Conservation (phyloP, 331 rosid species). For the Malus hybrid region DNA sequence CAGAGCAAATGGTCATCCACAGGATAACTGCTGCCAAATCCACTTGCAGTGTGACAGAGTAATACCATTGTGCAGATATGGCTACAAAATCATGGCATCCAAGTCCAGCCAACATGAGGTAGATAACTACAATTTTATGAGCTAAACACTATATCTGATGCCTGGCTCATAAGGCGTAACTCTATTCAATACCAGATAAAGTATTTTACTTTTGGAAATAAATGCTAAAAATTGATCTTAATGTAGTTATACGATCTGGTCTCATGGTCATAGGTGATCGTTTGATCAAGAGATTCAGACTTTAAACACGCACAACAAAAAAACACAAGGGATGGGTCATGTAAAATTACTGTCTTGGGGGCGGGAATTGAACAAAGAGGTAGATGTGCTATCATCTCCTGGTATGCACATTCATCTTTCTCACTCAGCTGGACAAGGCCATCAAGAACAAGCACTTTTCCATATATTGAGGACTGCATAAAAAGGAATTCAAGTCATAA, state of each 20-base stretch:
- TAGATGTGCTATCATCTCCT: slow-evolving; percentile 96
- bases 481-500: neutral
- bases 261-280: neutral
- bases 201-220: neutral
- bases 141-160: no score
- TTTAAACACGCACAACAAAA: neutral
- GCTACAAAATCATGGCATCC: neutral
- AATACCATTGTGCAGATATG: neutral
- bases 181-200: neutral
- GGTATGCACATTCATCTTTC: slow-evolving; percentile 96
- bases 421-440: slow-evolving; percentile 92
- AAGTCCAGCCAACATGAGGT: neutral
- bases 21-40: neutral
- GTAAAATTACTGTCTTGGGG: slow-evolving; percentile 59
- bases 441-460: slow-evolving; percentile 94
- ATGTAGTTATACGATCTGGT: neutral
- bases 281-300: no score
- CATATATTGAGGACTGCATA: slow-evolving; percentile 69
- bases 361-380: slow-evolving; percentile 87
- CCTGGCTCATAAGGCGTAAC: neutral
- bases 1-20: neutral
- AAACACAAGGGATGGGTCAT: neutral
- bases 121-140: neutral
- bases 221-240: neutral
- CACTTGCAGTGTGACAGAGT: neutral